Conservation (phyloP, 2,329 filamentous ascomycete species). For the Zymoseptoria tritici region DNA sequence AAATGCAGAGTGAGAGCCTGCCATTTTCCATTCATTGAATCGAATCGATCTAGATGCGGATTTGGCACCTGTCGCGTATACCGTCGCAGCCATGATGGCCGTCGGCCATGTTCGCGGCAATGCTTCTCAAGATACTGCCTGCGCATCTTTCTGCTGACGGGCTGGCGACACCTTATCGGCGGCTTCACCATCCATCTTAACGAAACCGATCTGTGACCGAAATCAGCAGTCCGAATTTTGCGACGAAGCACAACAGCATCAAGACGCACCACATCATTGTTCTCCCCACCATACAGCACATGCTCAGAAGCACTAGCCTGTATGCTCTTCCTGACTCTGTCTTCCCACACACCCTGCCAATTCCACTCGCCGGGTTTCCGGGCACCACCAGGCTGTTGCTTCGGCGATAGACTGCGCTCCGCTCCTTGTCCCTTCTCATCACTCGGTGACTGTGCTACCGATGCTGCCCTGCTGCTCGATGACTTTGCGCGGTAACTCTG, state of each 20-base stretch:
- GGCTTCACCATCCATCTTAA: slow-evolving; percentile 22
- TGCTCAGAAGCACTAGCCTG: slow-evolving; percentile 69
- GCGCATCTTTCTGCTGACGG: not conserved
- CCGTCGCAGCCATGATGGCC: not conserved
- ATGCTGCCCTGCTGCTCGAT: slow-evolving; percentile 16
- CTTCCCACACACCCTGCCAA: slow-evolving; percentile 96
- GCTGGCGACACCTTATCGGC: slow-evolving; percentile 16
- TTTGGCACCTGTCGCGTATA: not conserved
- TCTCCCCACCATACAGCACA: slow-evolving; percentile 62
- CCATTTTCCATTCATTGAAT: not conserved
- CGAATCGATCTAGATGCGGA: not conserved
- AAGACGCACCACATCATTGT: slow-evolving; percentile 65
- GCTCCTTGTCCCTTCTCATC: slow-evolving; percentile 7
- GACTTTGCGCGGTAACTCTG: slow-evolving; percentile 55
- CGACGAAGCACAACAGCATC: not conserved
- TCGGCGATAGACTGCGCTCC: slow-evolving; percentile 21
- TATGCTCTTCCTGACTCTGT: slow-evolving; percentile 73
- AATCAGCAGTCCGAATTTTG: not conserved
- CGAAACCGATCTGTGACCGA: slow-evolving; percentile 24
- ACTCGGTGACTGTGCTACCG: slow-evolving; percentile 5
- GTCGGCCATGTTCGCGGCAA: not conserved
- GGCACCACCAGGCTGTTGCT: slow-evolving; percentile 36
- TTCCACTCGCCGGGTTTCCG: slow-evolving; percentile 81
- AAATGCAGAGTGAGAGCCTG: not conserved
- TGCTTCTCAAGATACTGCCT: not conserved